Conservation (phyloP, 2,329 filamentous ascomycete species). For the Dendryphion nanum region DNA sequence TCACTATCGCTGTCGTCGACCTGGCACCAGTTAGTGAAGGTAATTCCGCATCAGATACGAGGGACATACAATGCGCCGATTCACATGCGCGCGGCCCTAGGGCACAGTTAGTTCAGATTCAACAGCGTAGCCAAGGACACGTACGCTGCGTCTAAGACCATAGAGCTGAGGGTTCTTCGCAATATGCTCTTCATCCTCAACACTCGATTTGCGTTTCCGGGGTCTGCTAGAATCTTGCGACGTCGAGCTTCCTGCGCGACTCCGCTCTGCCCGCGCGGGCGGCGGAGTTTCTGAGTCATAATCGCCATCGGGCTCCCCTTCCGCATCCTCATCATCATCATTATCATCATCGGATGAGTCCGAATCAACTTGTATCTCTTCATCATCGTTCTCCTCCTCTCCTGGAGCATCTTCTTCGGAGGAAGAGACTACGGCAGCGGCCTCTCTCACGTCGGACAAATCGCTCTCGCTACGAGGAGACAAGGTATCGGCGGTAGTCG, state of each 20-base stretch:
- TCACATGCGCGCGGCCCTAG: slow-evolving; percentile 60
- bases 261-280: slow-evolving; percentile 40
- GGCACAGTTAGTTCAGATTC: slow-evolving; percentile 31
- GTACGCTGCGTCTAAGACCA: slow-evolving; percentile 87
- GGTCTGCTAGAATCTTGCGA: slow-evolving; percentile 68
- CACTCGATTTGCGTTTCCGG: slow-evolving; percentile 63
- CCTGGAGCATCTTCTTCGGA: slow-evolving; percentile 41
- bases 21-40: slow-evolving; percentile 33
- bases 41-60: neutral
- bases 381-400: slow-evolving; percentile 44
- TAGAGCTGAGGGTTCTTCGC: slow-evolving; percentile 92
- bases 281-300: slow-evolving; percentile 67
- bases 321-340: slow-evolving; percentile 46
- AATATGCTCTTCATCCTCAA: slow-evolving; percentile 81
- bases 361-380: slow-evolving; percentile 45
- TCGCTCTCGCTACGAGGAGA: slow-evolving; percentile 69
- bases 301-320: slow-evolving; percentile 61
- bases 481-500: slow-evolving; percentile 43
- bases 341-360: slow-evolving; percentile 45
- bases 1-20: slow-evolving; percentile 64
- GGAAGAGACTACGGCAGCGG: slow-evolving; percentile 42
- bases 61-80: slow-evolving; percentile 58
- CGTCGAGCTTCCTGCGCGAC: slow-evolving; percentile 62
- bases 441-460: slow-evolving; percentile 68
- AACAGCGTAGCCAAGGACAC: slow-evolving; percentile 32